A percentile compares a stretch with the other conserved stretches of the same genome.
Conservation (phyloP, 2,329 filamentous ascomycete genomes). For the Waltergamsia citrina region DNA sequence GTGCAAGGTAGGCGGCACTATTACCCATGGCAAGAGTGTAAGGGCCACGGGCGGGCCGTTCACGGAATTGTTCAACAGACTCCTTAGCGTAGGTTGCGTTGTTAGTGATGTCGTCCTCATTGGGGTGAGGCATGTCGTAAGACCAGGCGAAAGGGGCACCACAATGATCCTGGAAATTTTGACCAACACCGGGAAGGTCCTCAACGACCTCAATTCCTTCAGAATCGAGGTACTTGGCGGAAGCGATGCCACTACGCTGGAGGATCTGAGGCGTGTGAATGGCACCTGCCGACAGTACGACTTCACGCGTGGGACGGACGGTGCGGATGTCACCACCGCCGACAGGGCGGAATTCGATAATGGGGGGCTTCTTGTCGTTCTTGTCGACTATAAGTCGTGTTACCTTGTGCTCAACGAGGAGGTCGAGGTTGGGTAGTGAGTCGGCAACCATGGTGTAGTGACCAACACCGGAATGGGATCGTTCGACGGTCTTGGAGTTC, state of each 20-base stretch:
- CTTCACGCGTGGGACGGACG: slow-evolving; percentile 23
- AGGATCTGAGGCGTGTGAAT: slow-evolving; percentile 43
- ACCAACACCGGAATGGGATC: slow-evolving; percentile 18
- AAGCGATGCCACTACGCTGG: slow-evolving; percentile 39
- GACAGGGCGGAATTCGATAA: slow-evolving; percentile 12
- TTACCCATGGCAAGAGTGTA: slow-evolving; percentile 24
- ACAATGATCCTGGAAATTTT: slow-evolving; percentile 48
- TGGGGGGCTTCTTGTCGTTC: slow-evolving; percentile 7
- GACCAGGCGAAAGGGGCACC: slow-evolving; percentile 13
- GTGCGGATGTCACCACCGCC: slow-evolving; percentile 9
- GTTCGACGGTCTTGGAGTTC: slow-evolving; percentile 14
- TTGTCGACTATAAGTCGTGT: slow-evolving; percentile 11
- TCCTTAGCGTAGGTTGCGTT: slow-evolving; percentile 20
- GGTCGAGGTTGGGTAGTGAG: slow-evolving; percentile 13
- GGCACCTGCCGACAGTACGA: slow-evolving; percentile 38
- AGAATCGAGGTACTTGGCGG: slow-evolving; percentile 27
- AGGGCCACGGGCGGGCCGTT: slow-evolving; percentile 20
- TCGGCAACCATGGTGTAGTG: slow-evolving; percentile 16
- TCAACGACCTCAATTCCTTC: slow-evolving; percentile 33
- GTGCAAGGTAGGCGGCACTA: slow-evolving; percentile 17
- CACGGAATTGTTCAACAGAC: slow-evolving; percentile 17
- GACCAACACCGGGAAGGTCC: slow-evolving; percentile 45
- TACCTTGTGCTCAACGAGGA: slow-evolving; percentile 18
- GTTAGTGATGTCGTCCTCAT: slow-evolving; percentile 11
- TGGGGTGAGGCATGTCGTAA: slow-evolving; percentile 10